Conservation (phyloP, 2,329 filamentous ascomycete species). For the Neopestalotiopsis sp. region DNA sequence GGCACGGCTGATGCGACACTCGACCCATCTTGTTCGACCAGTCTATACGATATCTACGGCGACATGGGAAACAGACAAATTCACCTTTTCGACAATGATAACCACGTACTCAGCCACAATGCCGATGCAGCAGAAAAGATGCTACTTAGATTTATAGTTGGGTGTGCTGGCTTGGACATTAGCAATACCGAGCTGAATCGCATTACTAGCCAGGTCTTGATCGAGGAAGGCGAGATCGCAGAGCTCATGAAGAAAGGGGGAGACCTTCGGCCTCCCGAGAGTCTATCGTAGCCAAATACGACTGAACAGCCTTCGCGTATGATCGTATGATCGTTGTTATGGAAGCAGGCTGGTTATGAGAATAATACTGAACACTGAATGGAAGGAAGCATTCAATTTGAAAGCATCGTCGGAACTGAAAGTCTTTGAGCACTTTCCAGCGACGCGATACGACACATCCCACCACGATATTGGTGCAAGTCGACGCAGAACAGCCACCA, state of each 20-base stretch:
- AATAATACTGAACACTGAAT: too few relatives aligned
- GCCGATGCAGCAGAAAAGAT: constrained; percentile 42
- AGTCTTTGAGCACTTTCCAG: too few relatives aligned
- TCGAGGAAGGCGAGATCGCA: constrained; percentile 31
- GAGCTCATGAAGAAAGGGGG: constrained; percentile 38
- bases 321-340: too few relatives aligned
- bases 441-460: too few relatives aligned
- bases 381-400: too few relatives aligned
- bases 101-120: constrained; percentile 46
- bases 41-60: constrained; percentile 43
- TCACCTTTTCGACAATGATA: constrained; percentile 44
- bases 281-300: constrained; percentile 12
- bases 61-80: constrained; percentile 36
- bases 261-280: constrained; percentile 41
- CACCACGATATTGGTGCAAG: too few relatives aligned
- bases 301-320: neutral
- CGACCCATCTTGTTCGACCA: constrained; percentile 38
- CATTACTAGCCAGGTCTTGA: constrained; percentile 25
- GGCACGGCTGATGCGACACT: constrained; percentile 44
- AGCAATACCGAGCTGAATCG: constrained; percentile 27
- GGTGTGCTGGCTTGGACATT: constrained; percentile 35
- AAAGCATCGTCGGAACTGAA: too few relatives aligned
- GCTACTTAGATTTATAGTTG: constrained; percentile 44
- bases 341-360: too few relatives aligned
- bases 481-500: too few relatives aligned